Conservation (phyloP, 2,329 filamentous ascomycete species). For the Aspergillus luchuensis region DNA sequence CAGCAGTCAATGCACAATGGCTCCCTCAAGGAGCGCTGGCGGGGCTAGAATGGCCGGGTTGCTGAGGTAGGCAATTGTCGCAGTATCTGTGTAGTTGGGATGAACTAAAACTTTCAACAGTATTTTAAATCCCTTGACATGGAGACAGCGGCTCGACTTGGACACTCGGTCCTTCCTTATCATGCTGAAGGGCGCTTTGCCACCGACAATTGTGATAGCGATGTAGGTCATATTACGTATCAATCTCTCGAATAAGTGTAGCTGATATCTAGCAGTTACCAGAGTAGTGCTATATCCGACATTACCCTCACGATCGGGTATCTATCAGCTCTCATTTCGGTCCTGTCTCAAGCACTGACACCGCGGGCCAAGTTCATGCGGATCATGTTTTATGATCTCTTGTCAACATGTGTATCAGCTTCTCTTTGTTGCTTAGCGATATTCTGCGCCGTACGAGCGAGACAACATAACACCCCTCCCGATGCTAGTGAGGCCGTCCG, state of each 20-base stretch:
- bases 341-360: constrained; percentile 65
- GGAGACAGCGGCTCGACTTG: constrained; percentile 30
- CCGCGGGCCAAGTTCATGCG: constrained; percentile 73
- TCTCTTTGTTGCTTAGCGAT: constrained; percentile 64
- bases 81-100: not conserved
- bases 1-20: constrained; percentile 13
- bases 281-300: constrained; percentile 58
- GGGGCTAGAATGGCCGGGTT: constrained; percentile 1
- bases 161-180: constrained; percentile 29
- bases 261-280: constrained; percentile 31
- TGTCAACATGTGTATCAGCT: constrained; percentile 58
- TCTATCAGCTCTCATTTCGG: constrained; percentile 64
- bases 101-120: constrained; percentile 1
- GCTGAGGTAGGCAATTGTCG: constrained; percentile 14
- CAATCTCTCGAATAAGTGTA: not conserved
- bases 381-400: constrained; percentile 63
- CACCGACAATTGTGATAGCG: constrained; percentile 58
- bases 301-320: constrained; percentile 51
- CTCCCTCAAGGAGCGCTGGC: constrained; percentile 7
- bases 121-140: constrained; percentile 17
- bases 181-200: constrained; percentile 56
- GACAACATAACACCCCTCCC: constrained; percentile 56
- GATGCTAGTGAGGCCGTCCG: constrained; percentile 31
- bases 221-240: constrained; percentile 48
- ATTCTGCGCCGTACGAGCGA: constrained; percentile 66